A percentile compares a stretch with the other conserved stretches of the same genome.
phyloP scores from a whole-genome alignment of 257 asterid genomes.

The Prunella vulgaris region DNA sequence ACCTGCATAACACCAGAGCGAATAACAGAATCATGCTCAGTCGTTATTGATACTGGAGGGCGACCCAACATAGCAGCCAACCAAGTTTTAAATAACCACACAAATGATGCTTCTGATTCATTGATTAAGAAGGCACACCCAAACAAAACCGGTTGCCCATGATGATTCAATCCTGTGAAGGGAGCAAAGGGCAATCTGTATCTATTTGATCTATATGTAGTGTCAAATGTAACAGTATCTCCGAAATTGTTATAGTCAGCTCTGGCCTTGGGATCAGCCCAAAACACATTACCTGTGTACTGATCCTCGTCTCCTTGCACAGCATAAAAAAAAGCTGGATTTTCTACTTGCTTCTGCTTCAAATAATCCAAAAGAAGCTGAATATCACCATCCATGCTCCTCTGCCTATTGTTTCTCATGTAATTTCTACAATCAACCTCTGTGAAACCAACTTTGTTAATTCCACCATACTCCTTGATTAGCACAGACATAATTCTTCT shows the following conservation, averaged over 20 bases:
- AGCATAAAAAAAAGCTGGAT: constrained; percentile 67
- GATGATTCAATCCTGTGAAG: constrained; percentile 94
- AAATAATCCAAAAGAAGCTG: constrained; percentile 87
- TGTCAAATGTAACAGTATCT: constrained; percentile 90
- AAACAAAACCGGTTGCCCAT: constrained; percentile 89
- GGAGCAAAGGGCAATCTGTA: constrained; percentile 92
- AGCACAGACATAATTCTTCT: constrained; percentile 96
- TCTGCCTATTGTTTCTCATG: constrained; percentile 80
- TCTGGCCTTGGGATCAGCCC: constrained; percentile 88
- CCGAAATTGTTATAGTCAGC: constrained; percentile 73
- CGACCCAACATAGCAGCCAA: constrained; percentile 76
- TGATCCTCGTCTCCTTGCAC: constrained; percentile 88
- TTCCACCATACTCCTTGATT: constrained; percentile 92
- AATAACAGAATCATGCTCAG: constrained; percentile 78
- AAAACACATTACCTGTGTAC: constrained; percentile 69
- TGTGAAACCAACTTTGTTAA: constrained; percentile 92
- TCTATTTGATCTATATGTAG: constrained; percentile 94
- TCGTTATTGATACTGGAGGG: constrained; percentile 78
- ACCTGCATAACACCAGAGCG: constrained; percentile 74
- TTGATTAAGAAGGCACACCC: constrained; percentile 90
- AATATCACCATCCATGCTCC: constrained; percentile 90
- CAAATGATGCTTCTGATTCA: constrained; percentile 86
- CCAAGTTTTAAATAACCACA: constrained; percentile 91
- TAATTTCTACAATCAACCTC: constrained; percentile 97
- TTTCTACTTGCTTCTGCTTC: constrained; percentile 71